Percentiles rank a stretch among this genome's conserved stretches.
These are phyloP conservation scores for Gloeostereum incarnatum DNA, from an alignment of 768 basidiomycete genomes.

Conservation along the genomic window DNA sequence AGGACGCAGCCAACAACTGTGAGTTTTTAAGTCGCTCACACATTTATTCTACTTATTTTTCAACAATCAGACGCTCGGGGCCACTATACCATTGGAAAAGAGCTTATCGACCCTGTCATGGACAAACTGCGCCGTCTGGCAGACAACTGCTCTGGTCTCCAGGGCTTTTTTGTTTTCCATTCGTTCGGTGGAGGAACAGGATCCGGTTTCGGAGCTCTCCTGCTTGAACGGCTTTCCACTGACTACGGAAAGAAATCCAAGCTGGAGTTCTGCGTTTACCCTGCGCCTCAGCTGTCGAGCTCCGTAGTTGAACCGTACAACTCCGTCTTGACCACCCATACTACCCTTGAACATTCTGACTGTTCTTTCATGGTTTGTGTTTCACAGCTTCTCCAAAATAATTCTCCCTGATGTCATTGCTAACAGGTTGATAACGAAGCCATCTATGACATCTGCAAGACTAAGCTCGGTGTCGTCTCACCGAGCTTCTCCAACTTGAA, in stretches of 20 bases:
- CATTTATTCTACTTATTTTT: constrained; percentile 4
- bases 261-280: constrained; percentile 96
- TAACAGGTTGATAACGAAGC: constrained; percentile 77
- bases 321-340: constrained; percentile 93
- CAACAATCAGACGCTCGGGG: constrained; percentile 28
- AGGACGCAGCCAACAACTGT: constrained; percentile 99
- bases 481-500: constrained; percentile 95
- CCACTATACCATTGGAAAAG: constrained; percentile 98
- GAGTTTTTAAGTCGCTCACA: constrained; percentile 17
- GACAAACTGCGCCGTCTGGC: constrained; percentile 92
- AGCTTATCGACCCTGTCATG: constrained; percentile 93
- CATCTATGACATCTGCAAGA: constrained; percentile 93
- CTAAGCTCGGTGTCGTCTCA: constrained; percentile 73
- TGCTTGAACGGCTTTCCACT: constrained; percentile 90
- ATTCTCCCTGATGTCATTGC: constrained; percentile 5
- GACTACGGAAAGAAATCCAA: constrained; percentile 99
- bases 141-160: constrained; percentile 93
- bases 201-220: constrained; percentile 94
- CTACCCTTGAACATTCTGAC: constrained; percentile 96
- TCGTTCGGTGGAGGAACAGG: constrained; percentile 99
- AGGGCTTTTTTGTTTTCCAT: constrained; percentile 99
- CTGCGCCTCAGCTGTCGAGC: constrained; percentile 85
- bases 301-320: constrained; percentile 99
- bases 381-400: constrained; percentile 1
- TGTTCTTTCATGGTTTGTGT: constrained; percentile 92